Evolutionary conservation across 441 rosid species (phyloP), one percentile per base, ranked within the genome.

Genomic region (Corymbia calophylla): DNA sequence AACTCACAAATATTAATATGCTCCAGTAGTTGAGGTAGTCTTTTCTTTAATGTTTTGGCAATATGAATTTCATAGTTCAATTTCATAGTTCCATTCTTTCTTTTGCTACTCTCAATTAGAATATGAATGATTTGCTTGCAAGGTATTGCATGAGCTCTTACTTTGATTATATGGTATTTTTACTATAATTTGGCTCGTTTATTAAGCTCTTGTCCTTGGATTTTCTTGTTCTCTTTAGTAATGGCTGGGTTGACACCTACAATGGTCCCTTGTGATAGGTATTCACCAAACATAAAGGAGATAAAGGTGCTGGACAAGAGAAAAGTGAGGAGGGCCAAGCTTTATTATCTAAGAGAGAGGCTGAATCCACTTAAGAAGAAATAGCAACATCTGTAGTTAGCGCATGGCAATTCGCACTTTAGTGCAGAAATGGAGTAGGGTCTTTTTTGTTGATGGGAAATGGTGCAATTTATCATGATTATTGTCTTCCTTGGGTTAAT

Each of bases 201-300:
- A 14, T 29, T 29, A 62, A 29, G 53, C 51, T 77, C 84, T 2
- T 77, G 17, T 77, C n/a, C 60, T 39, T 8, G 84, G 84, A 77
- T 77, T 77, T 47, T 44, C 51, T 77, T 44, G 84, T 32, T 89
- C 53, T 53, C 2, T 58, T 47, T n/a, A 89, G 77, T 56, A 51
- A 81, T 89, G 86, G 86, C 66, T 23, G 51, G 18, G 6, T 77
- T 77, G 31, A 44, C 88, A 86, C 90, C 90, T 66, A 87, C 51
- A 89, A 35, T 88, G 64, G 86, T 44, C 85, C 89, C 25, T 88
- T 68, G 60, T 87, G 92, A 90, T 94, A 96, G 98, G 96, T 97
- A 97, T 90, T 98, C 99, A 0, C 99, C 99, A 82, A 98, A 96
- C 92, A 95, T 96, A 89, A 97, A 95, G 96, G 99, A 96, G 95